These are phyloP conservation scores for Monilinia laxa DNA, from an alignment of 2,329 filamentous ascomycete genomes.

Conservation along the genomic window DNA sequence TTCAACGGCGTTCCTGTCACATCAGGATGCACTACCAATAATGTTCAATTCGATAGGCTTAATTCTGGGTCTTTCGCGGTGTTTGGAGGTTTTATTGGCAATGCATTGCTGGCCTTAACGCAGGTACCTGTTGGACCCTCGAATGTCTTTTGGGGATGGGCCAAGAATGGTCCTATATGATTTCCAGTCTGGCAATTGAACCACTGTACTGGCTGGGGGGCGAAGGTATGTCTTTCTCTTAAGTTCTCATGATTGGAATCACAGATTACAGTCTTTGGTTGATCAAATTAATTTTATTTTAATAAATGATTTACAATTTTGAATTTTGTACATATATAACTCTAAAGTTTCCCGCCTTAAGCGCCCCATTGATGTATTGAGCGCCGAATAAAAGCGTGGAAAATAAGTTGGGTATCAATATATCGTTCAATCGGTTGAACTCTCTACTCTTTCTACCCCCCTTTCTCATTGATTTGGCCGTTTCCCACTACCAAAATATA, in stretches of 20 bases:
- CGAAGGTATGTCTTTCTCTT: background rate
- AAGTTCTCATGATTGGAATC: background rate
- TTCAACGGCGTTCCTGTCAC: slow-evolving; percentile 20
- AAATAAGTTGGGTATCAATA: slow-evolving; percentile 23
- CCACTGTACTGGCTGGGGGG: too few relatives aligned
- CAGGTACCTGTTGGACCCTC: background rate
- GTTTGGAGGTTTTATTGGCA: background rate
- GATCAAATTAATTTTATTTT: background rate
- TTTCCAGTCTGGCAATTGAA: too few relatives aligned
- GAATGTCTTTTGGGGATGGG: background rate
- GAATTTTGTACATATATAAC: slow-evolving; percentile 9
- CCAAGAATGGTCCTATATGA: too few relatives aligned
- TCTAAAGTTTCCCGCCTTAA: background rate
- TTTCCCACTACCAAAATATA: background rate
- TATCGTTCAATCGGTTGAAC: background rate
- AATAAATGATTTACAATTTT: background rate
- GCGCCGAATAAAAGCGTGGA: slow-evolving; percentile 14
- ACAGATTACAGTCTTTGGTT: background rate
- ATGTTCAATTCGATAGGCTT: slow-evolving; percentile 4
- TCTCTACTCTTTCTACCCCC: background rate
- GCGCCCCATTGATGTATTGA: background rate
- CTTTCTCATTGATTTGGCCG: background rate
- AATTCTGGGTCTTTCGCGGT: background rate
- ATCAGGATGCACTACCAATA: slow-evolving; percentile 2
- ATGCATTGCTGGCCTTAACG: slow-evolving; percentile 11